Evolutionary conservation across 179 eudicot genomes (phyloP), one percentile per base, ranked within the genome.

Genomic region (Camellia oleifera): DNA sequence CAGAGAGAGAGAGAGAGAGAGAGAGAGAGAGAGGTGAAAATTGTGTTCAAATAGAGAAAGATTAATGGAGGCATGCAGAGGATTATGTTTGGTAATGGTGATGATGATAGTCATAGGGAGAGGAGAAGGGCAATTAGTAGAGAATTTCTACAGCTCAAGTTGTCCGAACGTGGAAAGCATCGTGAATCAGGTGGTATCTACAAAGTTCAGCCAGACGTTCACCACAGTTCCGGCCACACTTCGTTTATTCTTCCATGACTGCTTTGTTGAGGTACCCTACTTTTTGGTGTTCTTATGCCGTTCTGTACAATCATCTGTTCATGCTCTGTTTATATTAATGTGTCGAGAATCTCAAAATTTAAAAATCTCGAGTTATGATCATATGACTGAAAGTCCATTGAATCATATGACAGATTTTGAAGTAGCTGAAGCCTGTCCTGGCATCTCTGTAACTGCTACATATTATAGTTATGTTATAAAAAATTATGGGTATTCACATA

Each of bases 171-270:
- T 93, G 6, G 97, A 93, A 70, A 48, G 66, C 70, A 71, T 89
- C 6, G 97, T 93, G 0, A 76, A 81, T 56, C 90, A 88, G 68
- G 87, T 84, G 5, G 97, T 93, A 5, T 13, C 23, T 3, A 84
- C 77, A 5, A 93, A 92, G 77, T 79, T 84, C 9, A 82, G 62
- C 15, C 89, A 89, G 82, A 90, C 94, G 56, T 79, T 82, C 14
- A 61, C 87, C 12, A 87, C 97, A 0, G 83, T 89, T 80, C 98
- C 88, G 26, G 97, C 91, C 40, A 92, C 93, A 0, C 88, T 93
- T 63, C 97, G 94, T 20, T 82, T 93, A 45, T 93, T 89, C 75
- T 88, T 93, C 76, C 98, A 92, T 68, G 98, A 93, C 74, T 92
- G 98, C 74, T 83, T 91, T 71, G 88, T 93, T 32, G 88, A 88